These are phyloP conservation scores for Cytospora piceicola DNA, from an alignment of 2,329 filamentous ascomycete species.

Conservation along the genomic window DNA sequence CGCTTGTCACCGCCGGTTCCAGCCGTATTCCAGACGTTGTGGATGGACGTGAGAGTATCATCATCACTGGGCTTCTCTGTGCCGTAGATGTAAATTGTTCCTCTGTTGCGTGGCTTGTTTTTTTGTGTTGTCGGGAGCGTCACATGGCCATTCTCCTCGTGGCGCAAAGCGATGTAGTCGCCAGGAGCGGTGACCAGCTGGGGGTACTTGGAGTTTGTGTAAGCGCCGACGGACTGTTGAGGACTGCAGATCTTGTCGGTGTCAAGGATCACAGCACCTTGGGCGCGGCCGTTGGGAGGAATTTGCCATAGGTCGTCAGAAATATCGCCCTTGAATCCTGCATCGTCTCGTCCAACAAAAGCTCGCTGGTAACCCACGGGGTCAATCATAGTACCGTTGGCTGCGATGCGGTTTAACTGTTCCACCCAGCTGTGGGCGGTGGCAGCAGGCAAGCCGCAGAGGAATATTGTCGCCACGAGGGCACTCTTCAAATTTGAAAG, in stretches of 20 bases:
- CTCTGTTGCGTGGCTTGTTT: conserved; percentile 67
- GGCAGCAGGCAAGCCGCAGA: conserved; percentile 40
- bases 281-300: conserved; percentile 54
- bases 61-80: conserved; percentile 60
- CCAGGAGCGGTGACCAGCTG: conserved; percentile 64
- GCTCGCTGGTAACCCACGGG: conserved; percentile 75
- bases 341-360: conserved; percentile 61
- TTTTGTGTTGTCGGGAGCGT: conserved; percentile 59
- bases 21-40: conserved; percentile 76
- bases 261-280: conserved; percentile 51
- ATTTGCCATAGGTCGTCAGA: conserved; percentile 64
- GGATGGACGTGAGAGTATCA: conserved; percentile 54
- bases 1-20: conserved; percentile 80
- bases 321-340: conserved; percentile 57
- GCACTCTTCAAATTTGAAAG: conserved; percentile 17
- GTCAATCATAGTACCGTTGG: conserved; percentile 75
- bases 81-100: conserved; percentile 76
- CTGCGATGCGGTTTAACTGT: conserved; percentile 69
- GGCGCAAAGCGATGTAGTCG: conserved; percentile 67
- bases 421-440: conserved; percentile 83
- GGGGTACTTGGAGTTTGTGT: conserved; percentile 61
- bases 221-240: conserved; percentile 61
- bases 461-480: conserved; percentile 34
- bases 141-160: conserved; percentile 79
- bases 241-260: conserved; percentile 66